Percentiles rank a stretch among this genome's conserved stretches.
Evolutionary conservation across 768 basidiomycete species (phyloP).

Genomic region (Leccinum fibrillosum): DNA sequence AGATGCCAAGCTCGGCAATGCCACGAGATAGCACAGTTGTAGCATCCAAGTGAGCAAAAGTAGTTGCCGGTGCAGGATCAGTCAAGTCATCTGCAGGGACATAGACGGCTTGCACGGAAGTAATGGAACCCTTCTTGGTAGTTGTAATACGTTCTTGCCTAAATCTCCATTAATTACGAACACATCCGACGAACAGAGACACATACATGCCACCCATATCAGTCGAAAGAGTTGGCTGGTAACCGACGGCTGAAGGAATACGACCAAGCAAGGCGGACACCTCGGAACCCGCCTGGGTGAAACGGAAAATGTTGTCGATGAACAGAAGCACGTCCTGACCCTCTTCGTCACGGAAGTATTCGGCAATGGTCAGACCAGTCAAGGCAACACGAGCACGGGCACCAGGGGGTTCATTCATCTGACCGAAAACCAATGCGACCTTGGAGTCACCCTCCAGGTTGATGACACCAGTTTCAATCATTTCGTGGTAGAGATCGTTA

Average conservation of each 20-base stretch:
- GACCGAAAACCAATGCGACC: slow-evolving; percentile 99
- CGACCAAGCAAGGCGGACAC: slow-evolving; percentile 99
- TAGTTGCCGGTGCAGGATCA: slow-evolving; percentile 98
- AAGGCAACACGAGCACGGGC: slow-evolving; percentile 99
- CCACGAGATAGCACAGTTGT: slow-evolving; percentile 99
- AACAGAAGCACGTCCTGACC: slow-evolving; percentile 99
- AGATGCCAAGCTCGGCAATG: slow-evolving; percentile 98
- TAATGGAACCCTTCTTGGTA: slow-evolving; percentile 99
- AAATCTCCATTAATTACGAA: slow-evolving; percentile 8
- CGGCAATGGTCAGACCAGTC: slow-evolving; percentile 98
- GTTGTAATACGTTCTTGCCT: slow-evolving; percentile 99
- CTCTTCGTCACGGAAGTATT: slow-evolving; percentile 99
- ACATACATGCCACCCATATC: slow-evolving; percentile 99
- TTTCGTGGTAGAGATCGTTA: slow-evolving; percentile 98
- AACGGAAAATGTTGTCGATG: slow-evolving; percentile 99
- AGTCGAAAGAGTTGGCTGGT: slow-evolving; percentile 99
- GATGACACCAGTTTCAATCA: slow-evolving; percentile 99
- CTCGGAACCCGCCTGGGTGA: slow-evolving; percentile 99
- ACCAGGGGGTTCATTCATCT: slow-evolving; percentile 99
- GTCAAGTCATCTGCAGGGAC: slow-evolving; percentile 99
- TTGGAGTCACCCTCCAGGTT: slow-evolving; percentile 99
- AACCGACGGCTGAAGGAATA: slow-evolving; percentile 99
- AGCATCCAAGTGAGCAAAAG: slow-evolving; percentile 99
- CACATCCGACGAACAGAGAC: background rate
- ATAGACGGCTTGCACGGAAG: slow-evolving; percentile 99